These are phyloP conservation scores for Penicillium italicum DNA, from an alignment of 2,329 filamentous ascomycete species.

Conservation along the genomic window DNA sequence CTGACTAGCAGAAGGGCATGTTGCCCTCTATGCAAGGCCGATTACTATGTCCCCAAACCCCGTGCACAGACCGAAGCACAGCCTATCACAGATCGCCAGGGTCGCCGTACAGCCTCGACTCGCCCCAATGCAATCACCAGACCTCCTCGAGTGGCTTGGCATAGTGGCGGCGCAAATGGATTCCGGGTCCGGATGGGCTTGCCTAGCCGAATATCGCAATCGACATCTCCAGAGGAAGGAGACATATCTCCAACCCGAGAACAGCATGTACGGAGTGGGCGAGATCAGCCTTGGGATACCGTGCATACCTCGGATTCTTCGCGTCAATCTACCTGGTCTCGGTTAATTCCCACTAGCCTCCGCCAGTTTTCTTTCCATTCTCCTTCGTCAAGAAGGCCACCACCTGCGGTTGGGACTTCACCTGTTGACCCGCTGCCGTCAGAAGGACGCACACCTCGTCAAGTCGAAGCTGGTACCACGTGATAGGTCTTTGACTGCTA, in stretches of 20 bases:
- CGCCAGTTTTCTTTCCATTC: constrained; percentile 5
- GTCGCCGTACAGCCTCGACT: constrained; percentile 25
- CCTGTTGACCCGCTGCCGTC: background rate
- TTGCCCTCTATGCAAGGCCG: constrained; percentile 95
- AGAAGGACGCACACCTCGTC: constrained; percentile 18
- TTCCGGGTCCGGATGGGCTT: constrained; percentile 36
- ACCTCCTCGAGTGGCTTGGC: constrained; percentile 36
- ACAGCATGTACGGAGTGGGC: background rate
- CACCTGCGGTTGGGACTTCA: background rate
- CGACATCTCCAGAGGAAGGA: constrained; percentile 26
- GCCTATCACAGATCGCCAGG: constrained; percentile 30
- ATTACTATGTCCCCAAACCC: constrained; percentile 94
- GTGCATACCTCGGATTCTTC: background rate
- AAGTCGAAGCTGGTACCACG: constrained; percentile 21
- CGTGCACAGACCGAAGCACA: constrained; percentile 55
- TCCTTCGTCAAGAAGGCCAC: background rate
- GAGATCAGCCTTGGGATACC: background rate
- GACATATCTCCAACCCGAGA: constrained; percentile 18
- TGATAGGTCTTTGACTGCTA: constrained; percentile 1
- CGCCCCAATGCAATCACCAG: constrained; percentile 26
- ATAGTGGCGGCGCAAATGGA: constrained; percentile 31
- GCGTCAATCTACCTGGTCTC: constrained; percentile 11
- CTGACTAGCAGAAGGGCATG: constrained; percentile 89
- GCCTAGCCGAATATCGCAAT: constrained; percentile 36
- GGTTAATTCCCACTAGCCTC: constrained; percentile 18